Evolutionary conservation across 2,329 filamentous ascomycete genomes (phyloP).

Genomic region (Fusarium acutatum): DNA sequence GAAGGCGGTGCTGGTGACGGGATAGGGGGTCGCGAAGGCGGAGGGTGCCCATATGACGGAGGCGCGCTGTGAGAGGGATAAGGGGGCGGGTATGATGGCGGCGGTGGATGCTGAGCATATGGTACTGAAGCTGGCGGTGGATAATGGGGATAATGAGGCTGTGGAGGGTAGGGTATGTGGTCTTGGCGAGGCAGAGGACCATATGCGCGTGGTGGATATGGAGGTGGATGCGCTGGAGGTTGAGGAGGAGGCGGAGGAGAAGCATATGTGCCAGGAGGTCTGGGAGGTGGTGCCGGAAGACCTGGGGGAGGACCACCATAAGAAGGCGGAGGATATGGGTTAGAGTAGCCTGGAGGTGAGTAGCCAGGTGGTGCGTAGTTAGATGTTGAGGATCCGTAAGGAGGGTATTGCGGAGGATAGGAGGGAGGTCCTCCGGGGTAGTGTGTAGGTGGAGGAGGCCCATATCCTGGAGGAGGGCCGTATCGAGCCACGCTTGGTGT

Average conservation of each 20-base stretch:
- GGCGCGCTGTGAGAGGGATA: slow-evolving; percentile 33
- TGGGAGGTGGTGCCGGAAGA: slow-evolving; percentile 34
- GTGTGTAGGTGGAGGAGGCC: slow-evolving; percentile 35
- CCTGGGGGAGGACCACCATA: slow-evolving; percentile 32
- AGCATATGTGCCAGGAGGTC: slow-evolving; percentile 27
- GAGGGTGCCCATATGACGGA: slow-evolving; percentile 28
- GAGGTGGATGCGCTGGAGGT: slow-evolving; percentile 19
- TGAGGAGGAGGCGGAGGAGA: slow-evolving; percentile 21
- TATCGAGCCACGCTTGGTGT: slow-evolving; percentile 30
- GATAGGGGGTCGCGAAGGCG: slow-evolving; percentile 14
- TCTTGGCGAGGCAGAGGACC: slow-evolving; percentile 25
- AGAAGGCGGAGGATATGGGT: slow-evolving; percentile 38
- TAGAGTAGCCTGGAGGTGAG: slow-evolving; percentile 37
- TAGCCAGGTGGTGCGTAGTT: slow-evolving; percentile 41
- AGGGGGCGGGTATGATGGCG: slow-evolving; percentile 31
- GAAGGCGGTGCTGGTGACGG: slow-evolving; percentile 25
- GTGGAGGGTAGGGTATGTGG: slow-evolving; percentile 28
- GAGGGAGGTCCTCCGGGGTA: slow-evolving; percentile 39
- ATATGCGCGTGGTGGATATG: slow-evolving; percentile 37
- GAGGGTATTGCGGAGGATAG: slow-evolving; percentile 35
- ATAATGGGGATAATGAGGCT: slow-evolving; percentile 32
- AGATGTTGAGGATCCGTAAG: slow-evolving; percentile 33
- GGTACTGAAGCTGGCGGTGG: slow-evolving; percentile 27
- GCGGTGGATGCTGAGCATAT: slow-evolving; percentile 30
- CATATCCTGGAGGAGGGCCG: slow-evolving; percentile 38